phyloP scores from a whole-genome alignment of 2,329 filamentous ascomycete species.

The Talaromyces pinophilus region DNA sequence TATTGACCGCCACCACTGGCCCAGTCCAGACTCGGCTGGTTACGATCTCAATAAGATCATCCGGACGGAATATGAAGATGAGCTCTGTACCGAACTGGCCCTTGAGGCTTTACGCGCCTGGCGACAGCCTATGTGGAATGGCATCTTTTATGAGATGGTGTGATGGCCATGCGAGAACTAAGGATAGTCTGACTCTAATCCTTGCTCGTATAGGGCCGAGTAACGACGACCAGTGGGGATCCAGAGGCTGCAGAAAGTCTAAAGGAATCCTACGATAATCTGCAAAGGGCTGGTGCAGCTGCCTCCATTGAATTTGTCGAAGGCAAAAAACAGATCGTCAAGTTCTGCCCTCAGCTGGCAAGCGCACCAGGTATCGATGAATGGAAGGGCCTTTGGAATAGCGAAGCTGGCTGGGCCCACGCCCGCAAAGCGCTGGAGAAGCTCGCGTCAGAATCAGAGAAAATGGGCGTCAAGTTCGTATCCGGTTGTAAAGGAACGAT shows the following conservation, averaged over 20 bases:
- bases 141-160: slow-evolving; percentile 18
- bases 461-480: slow-evolving; percentile 52
- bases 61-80: slow-evolving; percentile 19
- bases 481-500: slow-evolving; percentile 44
- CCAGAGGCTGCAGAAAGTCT: slow-evolving; percentile 23
- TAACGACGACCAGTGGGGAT: slow-evolving; percentile 20
- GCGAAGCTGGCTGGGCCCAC: slow-evolving; percentile 56
- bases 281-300: slow-evolving; percentile 26
- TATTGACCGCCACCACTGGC: slow-evolving; percentile 50
- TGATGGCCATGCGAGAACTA: neutral
- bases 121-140: slow-evolving; percentile 19
- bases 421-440: slow-evolving; percentile 53
- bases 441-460: slow-evolving; percentile 48
- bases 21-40: slow-evolving; percentile 52
- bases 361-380: slow-evolving; percentile 50
- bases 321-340: slow-evolving; percentile 35
- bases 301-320: slow-evolving; percentile 46
- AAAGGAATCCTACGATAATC: slow-evolving; percentile 19
- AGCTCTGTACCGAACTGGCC: slow-evolving; percentile 18
- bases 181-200: neutral
- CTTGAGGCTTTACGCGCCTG: slow-evolving; percentile 18
- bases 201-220: neutral
- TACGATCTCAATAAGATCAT: slow-evolving; percentile 55
- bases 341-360: slow-evolving; percentile 55
- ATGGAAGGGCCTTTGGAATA: slow-evolving; percentile 50